phyloP scores from a whole-genome alignment of 768 basidiomycete genomes.

The Suillus subluteus region DNA sequence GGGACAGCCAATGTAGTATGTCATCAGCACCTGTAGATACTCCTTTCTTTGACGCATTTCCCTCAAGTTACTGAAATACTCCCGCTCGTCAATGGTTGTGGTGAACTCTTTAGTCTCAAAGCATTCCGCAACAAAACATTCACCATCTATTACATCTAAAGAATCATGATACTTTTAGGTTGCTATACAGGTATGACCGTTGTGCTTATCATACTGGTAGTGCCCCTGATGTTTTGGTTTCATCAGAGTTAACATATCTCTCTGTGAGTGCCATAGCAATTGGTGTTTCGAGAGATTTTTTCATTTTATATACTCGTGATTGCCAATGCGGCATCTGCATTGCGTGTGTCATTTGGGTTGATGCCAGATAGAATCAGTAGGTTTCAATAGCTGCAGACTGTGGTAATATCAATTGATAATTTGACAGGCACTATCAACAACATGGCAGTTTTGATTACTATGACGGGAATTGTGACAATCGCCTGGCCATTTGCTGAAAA shows the following conservation, averaged over 20 bases:
- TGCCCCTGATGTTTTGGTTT: conserved; percentile 15
- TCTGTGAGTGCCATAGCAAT: conserved; percentile 55
- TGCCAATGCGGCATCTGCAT: conserved; percentile 64
- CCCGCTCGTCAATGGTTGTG: conserved; percentile 53
- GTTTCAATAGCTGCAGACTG: conserved; percentile 10
- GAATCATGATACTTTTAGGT: conserved; percentile 65
- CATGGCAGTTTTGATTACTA: conserved; percentile 62
- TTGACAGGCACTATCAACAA: conserved; percentile 65
- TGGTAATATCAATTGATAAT: background rate
- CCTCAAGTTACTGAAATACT: conserved; percentile 43
- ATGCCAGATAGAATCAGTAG: conserved; percentile 59
- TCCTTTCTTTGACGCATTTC: background rate
- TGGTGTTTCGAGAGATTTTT: conserved; percentile 53
- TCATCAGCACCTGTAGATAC: conserved; percentile 20
- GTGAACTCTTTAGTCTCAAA: conserved; percentile 59
- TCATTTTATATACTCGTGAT: conserved; percentile 71
- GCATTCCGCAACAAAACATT: conserved; percentile 54
- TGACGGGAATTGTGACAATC: conserved; percentile 63
- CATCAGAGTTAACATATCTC: conserved; percentile 67
- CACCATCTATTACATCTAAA: conserved; percentile 59
- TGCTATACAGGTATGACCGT: conserved; percentile 59
- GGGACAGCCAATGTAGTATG: conserved; percentile 57
- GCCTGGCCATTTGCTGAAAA: conserved; percentile 68
- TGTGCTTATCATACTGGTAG: background rate
- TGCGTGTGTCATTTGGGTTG: conserved; percentile 57